Evolutionary conservation across 768 basidiomycete species (phyloP).

Genomic region (Calocera viscosa): DNA sequence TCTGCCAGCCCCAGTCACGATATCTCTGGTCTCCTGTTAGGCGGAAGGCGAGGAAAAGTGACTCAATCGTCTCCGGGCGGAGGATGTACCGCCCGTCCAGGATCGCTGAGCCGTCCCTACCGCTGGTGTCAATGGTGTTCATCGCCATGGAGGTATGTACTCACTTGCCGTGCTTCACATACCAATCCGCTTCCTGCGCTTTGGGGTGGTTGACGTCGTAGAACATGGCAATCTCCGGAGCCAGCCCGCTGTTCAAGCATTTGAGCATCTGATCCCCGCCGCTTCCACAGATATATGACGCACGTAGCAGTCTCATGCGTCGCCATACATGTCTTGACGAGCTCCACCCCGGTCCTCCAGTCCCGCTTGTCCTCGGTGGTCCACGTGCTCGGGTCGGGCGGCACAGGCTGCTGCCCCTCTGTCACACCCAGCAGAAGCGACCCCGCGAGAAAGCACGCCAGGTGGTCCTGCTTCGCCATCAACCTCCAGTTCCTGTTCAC

Average conservation of each 20-base stretch:
- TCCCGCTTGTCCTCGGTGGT: slow-evolving; percentile 53
- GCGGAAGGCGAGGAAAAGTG: slow-evolving; percentile 82
- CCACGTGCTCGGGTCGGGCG: slow-evolving; percentile 54
- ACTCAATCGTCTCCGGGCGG: slow-evolving; percentile 89
- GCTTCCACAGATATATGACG: slow-evolving; percentile 20
- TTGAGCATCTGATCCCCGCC: background rate
- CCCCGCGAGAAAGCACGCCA: slow-evolving; percentile 89
- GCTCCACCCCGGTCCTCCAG: slow-evolving; percentile 67
- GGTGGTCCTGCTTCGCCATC: slow-evolving; percentile 84
- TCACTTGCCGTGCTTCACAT: slow-evolving; percentile 61
- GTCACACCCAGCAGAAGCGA: slow-evolving; percentile 85
- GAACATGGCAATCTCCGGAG: slow-evolving; percentile 86
- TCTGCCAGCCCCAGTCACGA: slow-evolving; percentile 72
- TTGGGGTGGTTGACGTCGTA: slow-evolving; percentile 47
- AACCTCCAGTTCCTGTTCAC: slow-evolving; percentile 53
- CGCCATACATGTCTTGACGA: slow-evolving; percentile 77
- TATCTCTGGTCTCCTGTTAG: slow-evolving; percentile 73
- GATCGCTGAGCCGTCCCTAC: slow-evolving; percentile 19
- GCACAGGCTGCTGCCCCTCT: slow-evolving; percentile 45
- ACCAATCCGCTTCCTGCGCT: slow-evolving; percentile 58
- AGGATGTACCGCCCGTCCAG: slow-evolving; percentile 92
- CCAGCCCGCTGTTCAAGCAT: slow-evolving; percentile 48
- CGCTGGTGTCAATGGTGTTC: background rate
- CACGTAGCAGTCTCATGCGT: slow-evolving; percentile 77
- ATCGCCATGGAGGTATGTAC: background rate